Conservation (phyloP, 352 stramenopile species). For the Globisporangium ultimum region DNA sequence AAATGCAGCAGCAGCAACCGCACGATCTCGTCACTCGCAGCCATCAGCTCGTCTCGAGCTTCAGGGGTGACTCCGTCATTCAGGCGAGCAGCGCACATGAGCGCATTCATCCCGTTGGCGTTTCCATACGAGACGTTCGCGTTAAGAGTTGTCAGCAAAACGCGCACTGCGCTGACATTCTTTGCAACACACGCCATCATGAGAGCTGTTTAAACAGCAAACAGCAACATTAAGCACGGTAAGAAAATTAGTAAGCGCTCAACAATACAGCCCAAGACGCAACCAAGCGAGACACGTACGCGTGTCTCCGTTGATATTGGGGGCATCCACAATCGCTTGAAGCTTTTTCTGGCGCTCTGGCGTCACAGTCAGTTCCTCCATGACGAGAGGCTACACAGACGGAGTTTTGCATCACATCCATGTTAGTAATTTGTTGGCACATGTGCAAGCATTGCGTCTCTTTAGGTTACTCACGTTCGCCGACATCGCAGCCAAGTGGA, state of each 20-base stretch:
- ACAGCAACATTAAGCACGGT: not conserved
- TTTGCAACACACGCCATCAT: constrained; percentile 88
- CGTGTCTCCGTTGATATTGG: constrained; percentile 75
- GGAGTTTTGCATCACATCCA: not conserved
- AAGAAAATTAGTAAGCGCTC: not conserved
- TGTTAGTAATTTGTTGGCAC: not conserved
- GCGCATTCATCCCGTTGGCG: constrained; percentile 55
- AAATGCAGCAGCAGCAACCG: constrained; percentile 36
- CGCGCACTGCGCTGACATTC: constrained; percentile 44
- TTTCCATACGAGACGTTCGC: constrained; percentile 43
- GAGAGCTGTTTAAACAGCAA: constrained; percentile 34
- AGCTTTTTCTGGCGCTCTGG: constrained; percentile 49
- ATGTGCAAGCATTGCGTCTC: too few species aligned
- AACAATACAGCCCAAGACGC: too few species aligned
- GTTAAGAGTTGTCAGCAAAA: constrained; percentile 40
- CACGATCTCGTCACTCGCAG: constrained; percentile 49
- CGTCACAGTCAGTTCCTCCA: constrained; percentile 48
- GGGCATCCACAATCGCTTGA: constrained; percentile 37
- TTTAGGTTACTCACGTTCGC: constrained; percentile 39
- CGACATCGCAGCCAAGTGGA: constrained; percentile 78
- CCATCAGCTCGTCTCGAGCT: constrained; percentile 29
- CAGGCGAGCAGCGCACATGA: constrained; percentile 75
- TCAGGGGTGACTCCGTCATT: constrained; percentile 26
- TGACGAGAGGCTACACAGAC: constrained; percentile 39
- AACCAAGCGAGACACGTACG: constrained; percentile 37